Evolutionary conservation across 2,329 filamentous ascomycete genomes (phyloP).

Genomic region (Clonostachys solani): DNA sequence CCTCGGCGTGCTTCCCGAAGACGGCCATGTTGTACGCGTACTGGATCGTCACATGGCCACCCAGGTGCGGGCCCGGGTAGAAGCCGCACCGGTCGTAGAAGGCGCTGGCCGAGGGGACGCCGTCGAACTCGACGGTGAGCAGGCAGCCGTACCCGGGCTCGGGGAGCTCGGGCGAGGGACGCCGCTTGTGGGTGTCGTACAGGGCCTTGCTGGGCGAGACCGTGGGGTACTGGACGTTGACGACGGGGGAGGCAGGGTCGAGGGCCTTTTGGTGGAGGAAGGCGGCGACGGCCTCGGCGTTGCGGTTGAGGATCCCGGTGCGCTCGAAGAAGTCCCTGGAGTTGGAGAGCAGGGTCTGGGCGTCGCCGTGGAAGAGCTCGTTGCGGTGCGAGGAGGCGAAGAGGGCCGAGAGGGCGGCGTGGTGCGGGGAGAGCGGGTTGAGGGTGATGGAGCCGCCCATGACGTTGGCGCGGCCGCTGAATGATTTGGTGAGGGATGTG

Average conservation of each 20-base stretch:
- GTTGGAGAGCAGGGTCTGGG: conserved; percentile 36
- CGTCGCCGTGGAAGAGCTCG: conserved; percentile 42
- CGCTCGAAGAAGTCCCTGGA: conserved; percentile 36
- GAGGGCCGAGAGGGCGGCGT: conserved; percentile 25
- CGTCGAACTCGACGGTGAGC: conserved; percentile 44
- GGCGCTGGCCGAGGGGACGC: conserved; percentile 26
- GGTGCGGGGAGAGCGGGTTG: conserved; percentile 38
- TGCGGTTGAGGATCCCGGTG: conserved; percentile 31
- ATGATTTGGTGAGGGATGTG: conserved; percentile 53
- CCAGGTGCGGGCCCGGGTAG: conserved; percentile 48
- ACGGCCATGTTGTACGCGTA: conserved; percentile 41
- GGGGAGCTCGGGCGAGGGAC: conserved; percentile 34
- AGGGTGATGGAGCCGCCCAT: conserved; percentile 47
- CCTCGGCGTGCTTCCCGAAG: conserved; percentile 30
- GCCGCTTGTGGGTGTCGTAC: conserved; percentile 28
- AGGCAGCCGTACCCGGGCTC: conserved; percentile 51
- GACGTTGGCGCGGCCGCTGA: conserved; percentile 51
- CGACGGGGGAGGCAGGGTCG: conserved; percentile 26
- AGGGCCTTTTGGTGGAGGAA: conserved; percentile 24
- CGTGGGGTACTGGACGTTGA: conserved; percentile 37
- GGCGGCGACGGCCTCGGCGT: conserved; percentile 33
- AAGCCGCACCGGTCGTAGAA: conserved; percentile 47
- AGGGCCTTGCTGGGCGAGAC: conserved; percentile 21
- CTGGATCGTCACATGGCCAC: conserved; percentile 45
- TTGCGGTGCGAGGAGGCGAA: conserved; percentile 26